phyloP scores from a whole-genome alignment of 805 yeast species.

The Cyberlindnera lachancei region DNA sequence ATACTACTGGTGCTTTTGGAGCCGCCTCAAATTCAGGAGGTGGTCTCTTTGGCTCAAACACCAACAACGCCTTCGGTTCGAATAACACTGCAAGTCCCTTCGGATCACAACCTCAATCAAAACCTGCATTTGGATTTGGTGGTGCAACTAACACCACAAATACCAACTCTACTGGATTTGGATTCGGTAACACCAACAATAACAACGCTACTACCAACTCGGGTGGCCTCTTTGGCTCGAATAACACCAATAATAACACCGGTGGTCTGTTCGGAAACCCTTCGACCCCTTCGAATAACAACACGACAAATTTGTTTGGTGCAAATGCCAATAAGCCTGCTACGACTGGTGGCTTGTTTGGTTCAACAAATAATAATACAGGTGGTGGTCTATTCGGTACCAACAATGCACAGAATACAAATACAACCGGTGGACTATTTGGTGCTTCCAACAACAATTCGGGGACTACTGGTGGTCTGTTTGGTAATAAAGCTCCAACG shows the following conservation, averaged over 20 bases:
- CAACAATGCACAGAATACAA: slow-evolving; percentile 12
- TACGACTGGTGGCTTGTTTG: slow-evolving; percentile 15
- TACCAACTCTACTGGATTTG: slow-evolving; percentile 16
- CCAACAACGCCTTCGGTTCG: slow-evolving; percentile 9
- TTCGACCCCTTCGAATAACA: slow-evolving; percentile 18
- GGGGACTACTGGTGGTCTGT: slow-evolving; percentile 24
- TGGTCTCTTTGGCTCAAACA: slow-evolving; percentile 8
- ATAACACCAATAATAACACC: slow-evolving; percentile 15
- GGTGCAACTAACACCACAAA: slow-evolving; percentile 7
- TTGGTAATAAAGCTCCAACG: slow-evolving; percentile 21
- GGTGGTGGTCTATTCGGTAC: slow-evolving; percentile 36
- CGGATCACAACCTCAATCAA: slow-evolving; percentile 6
- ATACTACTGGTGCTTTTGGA: slow-evolving; percentile 8
- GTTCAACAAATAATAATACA: slow-evolving; percentile 10
- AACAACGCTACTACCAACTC: slow-evolving; percentile 15
- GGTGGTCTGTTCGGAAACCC: slow-evolving; percentile 35
- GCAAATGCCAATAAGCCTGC: slow-evolving; percentile 9
- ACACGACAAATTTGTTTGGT: slow-evolving; percentile 24
- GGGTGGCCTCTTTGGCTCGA: slow-evolving; percentile 35
- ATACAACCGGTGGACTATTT: slow-evolving; percentile 30
- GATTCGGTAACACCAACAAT: slow-evolving; percentile 14
- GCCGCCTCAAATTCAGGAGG: slow-evolving; percentile 18
- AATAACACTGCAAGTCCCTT: slow-evolving; percentile 5
- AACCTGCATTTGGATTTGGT: slow-evolving; percentile 21
- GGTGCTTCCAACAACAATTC: slow-evolving; percentile 24